phyloP scores from a whole-genome alignment of 2,329 filamentous ascomycete genomes.

The Microsporum canis region DNA sequence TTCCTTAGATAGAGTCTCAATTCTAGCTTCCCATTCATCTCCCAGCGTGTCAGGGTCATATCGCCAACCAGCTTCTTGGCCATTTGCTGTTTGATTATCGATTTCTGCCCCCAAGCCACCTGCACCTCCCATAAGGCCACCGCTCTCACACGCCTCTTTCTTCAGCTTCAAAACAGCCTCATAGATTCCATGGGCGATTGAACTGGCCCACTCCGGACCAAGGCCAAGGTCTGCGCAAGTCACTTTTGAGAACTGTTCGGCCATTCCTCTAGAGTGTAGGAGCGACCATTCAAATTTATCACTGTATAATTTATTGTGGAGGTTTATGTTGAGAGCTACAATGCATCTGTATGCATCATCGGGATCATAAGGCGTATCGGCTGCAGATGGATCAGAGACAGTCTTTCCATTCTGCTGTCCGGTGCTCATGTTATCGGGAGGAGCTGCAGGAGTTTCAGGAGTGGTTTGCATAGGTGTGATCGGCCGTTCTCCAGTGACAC shows the following conservation, averaged over 20 bases:
- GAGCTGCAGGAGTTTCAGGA: conserved; percentile 12
- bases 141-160: conserved; percentile 91
- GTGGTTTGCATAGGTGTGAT: conserved; percentile 18
- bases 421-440: conserved; percentile 13
- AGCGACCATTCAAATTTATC: conserved; percentile 98
- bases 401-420: conserved; percentile 13
- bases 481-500: conserved; percentile 16
- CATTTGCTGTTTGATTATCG: conserved; percentile 75
- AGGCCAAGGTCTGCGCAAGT: conserved; percentile 89
- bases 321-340: conserved; percentile 78
- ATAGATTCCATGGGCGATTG: conserved; percentile 93
- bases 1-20: conserved; percentile 76
- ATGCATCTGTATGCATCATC: conserved; percentile 94
- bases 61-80: conserved; percentile 81
- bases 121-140: conserved; percentile 67
- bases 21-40: conserved; percentile 72
- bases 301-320: conserved; percentile 82
- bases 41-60: conserved; percentile 86
- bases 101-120: conserved; percentile 58
- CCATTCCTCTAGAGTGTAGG: conserved; percentile 78
- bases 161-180: conserved; percentile 85
- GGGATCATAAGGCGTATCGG: conserved; percentile 67
- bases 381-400: conserved; percentile 36
- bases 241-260: conserved; percentile 81
- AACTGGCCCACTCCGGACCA: conserved; percentile 83